Percentiles rank a stretch among this genome's conserved stretches.
Conservation (phyloP, 768 basidiomycete species). For the Hysterangium stoloniferum region DNA sequence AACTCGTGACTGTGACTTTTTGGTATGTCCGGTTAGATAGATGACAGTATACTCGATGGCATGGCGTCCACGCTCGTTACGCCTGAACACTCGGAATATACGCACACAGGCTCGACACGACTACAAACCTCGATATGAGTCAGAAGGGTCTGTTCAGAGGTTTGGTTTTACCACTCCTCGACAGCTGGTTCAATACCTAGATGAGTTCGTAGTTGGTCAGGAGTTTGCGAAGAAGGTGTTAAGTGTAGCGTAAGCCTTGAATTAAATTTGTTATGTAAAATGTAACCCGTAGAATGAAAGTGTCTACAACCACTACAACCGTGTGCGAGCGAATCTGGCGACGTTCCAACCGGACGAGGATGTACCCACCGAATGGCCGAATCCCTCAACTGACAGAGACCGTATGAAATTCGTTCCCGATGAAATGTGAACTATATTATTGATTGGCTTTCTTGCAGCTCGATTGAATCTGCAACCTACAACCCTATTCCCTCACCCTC, state of each 20-base stretch:
- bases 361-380: slow-evolving; percentile 22
- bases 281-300: slow-evolving; percentile 30
- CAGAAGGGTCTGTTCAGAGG: slow-evolving; percentile 26
- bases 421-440: slow-evolving; percentile 16
- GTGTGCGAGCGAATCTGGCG: slow-evolving; percentile 65
- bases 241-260: slow-evolving; percentile 75
- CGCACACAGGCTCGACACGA: slow-evolving; percentile 55
- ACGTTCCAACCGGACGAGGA: slow-evolving; percentile 33
- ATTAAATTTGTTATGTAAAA: not conserved
- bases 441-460: slow-evolving; percentile 21
- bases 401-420: not conserved
- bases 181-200: slow-evolving; percentile 77
- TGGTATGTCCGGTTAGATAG: too few species aligned
- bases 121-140: slow-evolving; percentile 25
- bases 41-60: slow-evolving; percentile 5
- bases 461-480: slow-evolving; percentile 44
- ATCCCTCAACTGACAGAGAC: slow-evolving; percentile 2
- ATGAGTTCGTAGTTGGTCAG: slow-evolving; percentile 88
- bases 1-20: not conserved
- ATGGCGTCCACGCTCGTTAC: slow-evolving; percentile 23
- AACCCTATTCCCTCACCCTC: slow-evolving; percentile 52
- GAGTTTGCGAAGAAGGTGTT: slow-evolving; percentile 89
- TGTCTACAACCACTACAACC: slow-evolving; percentile 93
- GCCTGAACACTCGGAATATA: slow-evolving; percentile 29
- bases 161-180: slow-evolving; percentile 53